Evolutionary conservation across 306 rosid species (phyloP), one percentile per base, ranked within the genome.

Genomic region (Echinosophora koreensis): DNA sequence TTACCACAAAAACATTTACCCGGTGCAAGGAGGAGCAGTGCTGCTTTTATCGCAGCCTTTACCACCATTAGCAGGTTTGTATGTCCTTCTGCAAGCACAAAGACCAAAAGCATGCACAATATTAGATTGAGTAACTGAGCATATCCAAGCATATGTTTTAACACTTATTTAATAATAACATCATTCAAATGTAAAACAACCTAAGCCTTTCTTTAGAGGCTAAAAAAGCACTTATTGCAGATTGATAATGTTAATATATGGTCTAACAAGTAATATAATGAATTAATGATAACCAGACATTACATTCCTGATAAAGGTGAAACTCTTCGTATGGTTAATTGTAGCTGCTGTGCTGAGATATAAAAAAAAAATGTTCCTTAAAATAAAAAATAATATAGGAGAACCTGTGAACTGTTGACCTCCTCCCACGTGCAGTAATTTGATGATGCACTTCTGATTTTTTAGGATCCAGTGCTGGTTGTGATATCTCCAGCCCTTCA

Each of bases 1-100:
- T 68, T 70, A 41, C 22, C 56, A 28, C 35, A 41, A 62, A 49
- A 10, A 28, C 66, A 10, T 11, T 77, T 83, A 95, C 99, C 99
- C 99, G 0, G 99, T 95, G 82, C 99, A 95, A 50, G 99, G 99
- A 71, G 99, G 99, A 77, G 87, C 79, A 32, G 83, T 88, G 80
- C 97, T 95, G 77, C 52, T 86, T 13, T 22, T 65, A 60, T 95
- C 77, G 37, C 99, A 95, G 10, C 94, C 92, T 73, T 85, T 81
- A 60, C 95, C 88, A 73, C 54, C 77, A 38, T 17, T 62, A 59
- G 82, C 69, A 58, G 85, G 64, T 82, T 82, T 90, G 73, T 80
- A 95, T 39, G 86, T 92, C 75, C 99, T 95, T 67, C 99, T 95
- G 89, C 87, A 77, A 78, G 42, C 66, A 69, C 55, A 85, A 61